Percentiles rank a stretch among this genome's conserved stretches.
Evolutionary conservation across 2,329 filamentous ascomycete species (phyloP).

Genomic region (Dendrostoma leiphaemia): DNA sequence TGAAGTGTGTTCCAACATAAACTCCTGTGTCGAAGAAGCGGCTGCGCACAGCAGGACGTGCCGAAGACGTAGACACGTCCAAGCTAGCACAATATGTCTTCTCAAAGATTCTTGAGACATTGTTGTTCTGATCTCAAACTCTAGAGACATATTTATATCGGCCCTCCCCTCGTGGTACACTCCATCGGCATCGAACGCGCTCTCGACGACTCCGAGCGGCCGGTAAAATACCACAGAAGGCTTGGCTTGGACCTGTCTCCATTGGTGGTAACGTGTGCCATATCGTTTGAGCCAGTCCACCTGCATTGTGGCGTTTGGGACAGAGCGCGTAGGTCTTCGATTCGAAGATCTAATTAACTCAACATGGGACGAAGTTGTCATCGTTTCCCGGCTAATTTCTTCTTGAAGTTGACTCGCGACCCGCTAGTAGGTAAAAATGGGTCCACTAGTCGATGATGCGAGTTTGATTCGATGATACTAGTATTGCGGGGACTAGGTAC

Average conservation of each 20-base stretch:
- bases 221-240: constrained; percentile 4
- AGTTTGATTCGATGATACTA: no score
- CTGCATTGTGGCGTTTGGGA: background rate
- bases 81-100: constrained; percentile 22
- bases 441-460: background rate
- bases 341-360: background rate
- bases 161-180: constrained; percentile 24
- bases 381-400: background rate
- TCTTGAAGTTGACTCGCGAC: no score
- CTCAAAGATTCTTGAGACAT: constrained; percentile 17
- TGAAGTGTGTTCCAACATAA: constrained; percentile 13
- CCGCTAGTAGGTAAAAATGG: background rate
- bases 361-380: background rate
- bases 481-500: no score
- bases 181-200: constrained; percentile 25
- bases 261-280: constrained; percentile 12
- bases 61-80: constrained; percentile 21
- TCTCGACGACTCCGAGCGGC: constrained; percentile 20
- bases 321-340: background rate
- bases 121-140: constrained; percentile 17
- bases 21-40: constrained; percentile 11
- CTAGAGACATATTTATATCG: constrained; percentile 22
- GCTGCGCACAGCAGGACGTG: constrained; percentile 21
- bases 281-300: constrained; percentile 9
- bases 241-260: constrained; percentile 1